Evolutionary conservation across 768 basidiomycete genomes (phyloP).

Genomic region (Pseudohyphozyma bogoriensis): DNA sequence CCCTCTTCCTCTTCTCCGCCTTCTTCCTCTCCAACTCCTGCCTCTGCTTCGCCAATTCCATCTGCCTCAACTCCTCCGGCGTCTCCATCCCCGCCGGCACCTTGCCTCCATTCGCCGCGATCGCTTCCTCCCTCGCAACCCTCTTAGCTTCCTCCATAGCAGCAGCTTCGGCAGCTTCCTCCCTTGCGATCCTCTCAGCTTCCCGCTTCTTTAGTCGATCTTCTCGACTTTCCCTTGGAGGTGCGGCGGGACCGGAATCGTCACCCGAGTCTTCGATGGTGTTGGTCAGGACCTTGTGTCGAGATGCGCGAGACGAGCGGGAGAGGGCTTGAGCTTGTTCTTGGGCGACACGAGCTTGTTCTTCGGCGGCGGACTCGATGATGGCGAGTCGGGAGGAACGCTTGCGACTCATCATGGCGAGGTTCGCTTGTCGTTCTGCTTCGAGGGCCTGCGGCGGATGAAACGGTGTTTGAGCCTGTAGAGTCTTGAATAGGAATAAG

Average conservation of each 20-base stretch:
- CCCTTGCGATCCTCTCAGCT: conserved; percentile 14
- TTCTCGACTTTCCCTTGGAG: conserved; percentile 10
- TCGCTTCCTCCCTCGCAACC: conserved; percentile 49
- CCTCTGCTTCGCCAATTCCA: conserved; percentile 1
- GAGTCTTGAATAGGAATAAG: conserved; percentile 64
- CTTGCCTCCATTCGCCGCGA: conserved; percentile 39
- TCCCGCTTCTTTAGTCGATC: conserved; percentile 22
- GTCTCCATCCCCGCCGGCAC: conserved; percentile 17
- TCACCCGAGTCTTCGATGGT: background rate
- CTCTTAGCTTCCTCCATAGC: conserved; percentile 43
- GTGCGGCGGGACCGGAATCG: background rate
- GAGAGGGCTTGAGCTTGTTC: conserved; percentile 6
- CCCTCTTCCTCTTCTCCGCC: conserved; percentile 1
- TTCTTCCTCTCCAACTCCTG: conserved; percentile 6
- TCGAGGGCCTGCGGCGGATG: conserved; percentile 47
- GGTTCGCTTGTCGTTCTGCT: conserved; percentile 44
- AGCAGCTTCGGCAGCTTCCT: conserved; percentile 48
- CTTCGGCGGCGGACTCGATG: conserved; percentile 45
- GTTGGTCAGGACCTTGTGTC: background rate
- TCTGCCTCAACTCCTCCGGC: conserved; percentile 9
- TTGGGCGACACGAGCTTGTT: conserved; percentile 3
- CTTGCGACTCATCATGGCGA: conserved; percentile 68
- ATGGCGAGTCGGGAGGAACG: conserved; percentile 79
- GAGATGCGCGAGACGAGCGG: background rate
- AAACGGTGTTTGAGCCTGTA: no score